Base-by-base conservation (phyloP, 139 green algal species). In the Chloropicon primus region DNA sequence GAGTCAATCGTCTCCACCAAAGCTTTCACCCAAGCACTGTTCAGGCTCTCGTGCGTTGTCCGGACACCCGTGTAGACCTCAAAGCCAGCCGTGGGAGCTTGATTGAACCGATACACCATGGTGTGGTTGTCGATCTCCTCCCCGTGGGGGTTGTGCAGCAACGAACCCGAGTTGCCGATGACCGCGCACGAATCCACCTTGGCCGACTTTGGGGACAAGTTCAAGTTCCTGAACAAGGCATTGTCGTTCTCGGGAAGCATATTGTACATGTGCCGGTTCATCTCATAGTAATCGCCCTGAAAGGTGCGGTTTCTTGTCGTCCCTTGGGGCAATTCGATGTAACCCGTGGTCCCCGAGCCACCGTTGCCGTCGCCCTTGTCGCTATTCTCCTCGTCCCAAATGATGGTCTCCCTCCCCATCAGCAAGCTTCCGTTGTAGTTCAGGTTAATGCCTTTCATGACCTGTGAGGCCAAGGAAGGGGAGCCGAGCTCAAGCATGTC, bases 11-110 rank as follows among this genome's bases (percentile, higher is more conserved):
- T 62, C 24, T 81, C 77, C 71, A 81, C 26, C 26, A 81, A 5
- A 22, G 26, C 22, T 71, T 81, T 81, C 10, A 81, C 24, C 77
- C 77, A 81, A 24, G 77, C 77, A 71, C 62, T 77, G 71, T 81
- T 81, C 21, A 81, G 77, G 62, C 24, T 72, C 71, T 81, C 77
- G 71, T 81, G 77, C 71, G 77, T 77, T 21, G 77, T 72, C 21
- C 62, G 54, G 28, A n/a, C 71, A 2, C 71, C 54, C 29, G 71
- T 72, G 22, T 74, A 24, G 3, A 27, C 21, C 73, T 27, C 5
- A 27, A n/a, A 62, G 10, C 41, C 41, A 62, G 41, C 41, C 10
- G 41, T 62, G 41, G 71, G 71, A 5, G 23, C 74, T 25, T 78
- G 74, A 22, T 78, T 78, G 74, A 78, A 78, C 27, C 74, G 74